Percentiles rank a stretch among this genome's conserved stretches.
These are phyloP conservation scores for Apiospora kogelbergensis DNA, from an alignment of 2,329 filamentous ascomycete genomes.

Conservation along the genomic window DNA sequence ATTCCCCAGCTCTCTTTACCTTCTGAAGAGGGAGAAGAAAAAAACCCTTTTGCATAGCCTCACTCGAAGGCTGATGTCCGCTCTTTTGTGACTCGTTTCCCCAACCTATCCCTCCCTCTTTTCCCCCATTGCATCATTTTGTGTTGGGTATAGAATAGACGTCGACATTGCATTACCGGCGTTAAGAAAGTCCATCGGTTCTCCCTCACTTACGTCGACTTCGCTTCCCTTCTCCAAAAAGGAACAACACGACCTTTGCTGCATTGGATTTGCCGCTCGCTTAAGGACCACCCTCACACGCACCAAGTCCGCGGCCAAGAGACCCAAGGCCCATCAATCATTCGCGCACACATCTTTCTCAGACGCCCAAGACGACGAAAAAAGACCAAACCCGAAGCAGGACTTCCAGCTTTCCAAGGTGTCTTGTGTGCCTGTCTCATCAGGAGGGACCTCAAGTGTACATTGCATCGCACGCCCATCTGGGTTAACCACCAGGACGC, in stretches of 20 bases:
- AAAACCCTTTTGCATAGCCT: neutral
- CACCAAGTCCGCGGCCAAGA: conserved; percentile 4
- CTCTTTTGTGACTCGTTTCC: conserved; percentile 4
- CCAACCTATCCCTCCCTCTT: conserved; percentile 4
- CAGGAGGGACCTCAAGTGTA: too few relatives aligned
- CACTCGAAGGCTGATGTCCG: neutral
- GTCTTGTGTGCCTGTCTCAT: conserved; percentile 1
- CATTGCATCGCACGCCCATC: too few relatives aligned
- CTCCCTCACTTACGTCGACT: neutral
- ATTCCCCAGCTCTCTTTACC: neutral
- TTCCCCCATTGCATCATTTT: conserved; percentile 1
- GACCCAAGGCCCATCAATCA: neutral
- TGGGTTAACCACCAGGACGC: too few relatives aligned
- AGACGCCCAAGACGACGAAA: conserved; percentile 6
- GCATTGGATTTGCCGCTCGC: conserved; percentile 3
- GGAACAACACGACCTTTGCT: neutral
- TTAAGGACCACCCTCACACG: neutral
- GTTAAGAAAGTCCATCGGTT: neutral
- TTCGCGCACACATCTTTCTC: neutral
- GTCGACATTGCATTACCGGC: neutral
- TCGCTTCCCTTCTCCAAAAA: neutral
- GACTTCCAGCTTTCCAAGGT: conserved; percentile 6
- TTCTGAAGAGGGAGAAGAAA: neutral
- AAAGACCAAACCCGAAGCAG: neutral
- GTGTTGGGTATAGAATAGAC: neutral